Percentiles rank a stretch among this genome's conserved stretches.
Evolutionary conservation across 202 grass and related monocot genomes (phyloP).

Genomic region (Panicum hallii): DNA sequence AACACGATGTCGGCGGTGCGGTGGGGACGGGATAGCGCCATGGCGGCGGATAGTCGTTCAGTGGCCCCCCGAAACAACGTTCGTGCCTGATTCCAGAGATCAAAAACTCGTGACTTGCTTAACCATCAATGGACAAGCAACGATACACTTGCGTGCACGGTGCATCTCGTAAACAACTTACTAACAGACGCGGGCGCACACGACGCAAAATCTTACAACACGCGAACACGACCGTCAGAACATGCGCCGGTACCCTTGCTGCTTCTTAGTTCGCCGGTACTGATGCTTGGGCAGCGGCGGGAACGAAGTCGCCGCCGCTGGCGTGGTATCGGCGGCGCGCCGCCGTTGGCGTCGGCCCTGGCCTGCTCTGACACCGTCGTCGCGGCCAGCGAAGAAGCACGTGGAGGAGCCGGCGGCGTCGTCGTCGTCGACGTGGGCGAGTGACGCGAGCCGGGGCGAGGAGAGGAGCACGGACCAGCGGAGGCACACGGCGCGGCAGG

Average conservation of each 20-base stretch:
- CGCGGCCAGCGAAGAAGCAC: neutral
- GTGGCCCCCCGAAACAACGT: no score
- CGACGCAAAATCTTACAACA: no score
- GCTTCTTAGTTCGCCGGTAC: neutral
- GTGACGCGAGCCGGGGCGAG: neutral
- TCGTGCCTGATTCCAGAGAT: no score
- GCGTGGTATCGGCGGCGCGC: neutral
- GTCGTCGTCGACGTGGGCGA: neutral
- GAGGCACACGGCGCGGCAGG: slow-evolving; percentile 22
- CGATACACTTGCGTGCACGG: no score
- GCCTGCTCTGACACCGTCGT: neutral
- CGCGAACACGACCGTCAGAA: neutral
- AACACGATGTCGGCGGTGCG: no score
- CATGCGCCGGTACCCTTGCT: neutral
- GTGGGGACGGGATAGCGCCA: no score
- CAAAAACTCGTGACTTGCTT: no score
- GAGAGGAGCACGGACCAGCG: slow-evolving; percentile 9
- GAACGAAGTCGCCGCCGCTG: neutral
- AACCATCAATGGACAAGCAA: no score
- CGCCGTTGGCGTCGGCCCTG: neutral
- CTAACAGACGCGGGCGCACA: no score
- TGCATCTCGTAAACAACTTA: no score
- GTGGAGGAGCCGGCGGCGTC: neutral
- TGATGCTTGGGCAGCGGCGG: slow-evolving; percentile 5
- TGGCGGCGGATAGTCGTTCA: no score